phyloP scores from a whole-genome alignment of 169 alveolate genomes.

The Cryptosporidium tyzzeri region DNA sequence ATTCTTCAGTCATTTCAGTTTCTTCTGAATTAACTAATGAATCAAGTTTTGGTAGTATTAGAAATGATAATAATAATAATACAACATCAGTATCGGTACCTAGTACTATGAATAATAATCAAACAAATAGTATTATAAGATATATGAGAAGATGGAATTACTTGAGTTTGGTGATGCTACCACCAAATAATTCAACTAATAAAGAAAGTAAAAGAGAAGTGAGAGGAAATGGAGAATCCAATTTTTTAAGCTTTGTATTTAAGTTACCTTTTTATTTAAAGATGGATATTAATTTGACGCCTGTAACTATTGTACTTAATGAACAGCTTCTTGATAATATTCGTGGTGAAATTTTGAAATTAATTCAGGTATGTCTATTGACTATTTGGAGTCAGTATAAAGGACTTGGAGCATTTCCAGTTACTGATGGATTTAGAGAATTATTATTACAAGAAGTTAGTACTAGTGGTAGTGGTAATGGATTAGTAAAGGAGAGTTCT shows the following conservation, averaged over 20 bases:
- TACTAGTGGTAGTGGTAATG: too few species aligned
- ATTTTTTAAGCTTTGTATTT: conserved; percentile 23
- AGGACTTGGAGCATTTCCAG: conserved; percentile 73
- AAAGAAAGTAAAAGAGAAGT: conserved; percentile 14
- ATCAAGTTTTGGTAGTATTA: neutral
- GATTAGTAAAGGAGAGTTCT: neutral
- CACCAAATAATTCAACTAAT: conserved; percentile 10
- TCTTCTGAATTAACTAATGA: conserved; percentile 3
- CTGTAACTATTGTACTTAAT: conserved; percentile 12
- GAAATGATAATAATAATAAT: neutral
- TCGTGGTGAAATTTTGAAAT: conserved; percentile 50
- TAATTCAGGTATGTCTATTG: conserved; percentile 44
- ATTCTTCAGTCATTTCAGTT: neutral
- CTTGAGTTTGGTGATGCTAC: conserved; percentile 52
- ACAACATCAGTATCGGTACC: neutral
- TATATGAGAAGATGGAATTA: conserved; percentile 64
- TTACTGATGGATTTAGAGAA: conserved; percentile 1
- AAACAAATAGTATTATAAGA: conserved; percentile 4
- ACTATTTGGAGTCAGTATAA: conserved; percentile 73
- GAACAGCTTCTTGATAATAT: conserved; percentile 62
- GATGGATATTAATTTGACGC: conserved; percentile 37
- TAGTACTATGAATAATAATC: neutral
- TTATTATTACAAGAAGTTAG: conserved; percentile 1
- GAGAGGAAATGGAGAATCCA: neutral
- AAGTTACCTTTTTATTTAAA: conserved; percentile 63